phyloP scores from a whole-genome alignment of 805 yeast genomes.

The Kuraishia capsulata region DNA sequence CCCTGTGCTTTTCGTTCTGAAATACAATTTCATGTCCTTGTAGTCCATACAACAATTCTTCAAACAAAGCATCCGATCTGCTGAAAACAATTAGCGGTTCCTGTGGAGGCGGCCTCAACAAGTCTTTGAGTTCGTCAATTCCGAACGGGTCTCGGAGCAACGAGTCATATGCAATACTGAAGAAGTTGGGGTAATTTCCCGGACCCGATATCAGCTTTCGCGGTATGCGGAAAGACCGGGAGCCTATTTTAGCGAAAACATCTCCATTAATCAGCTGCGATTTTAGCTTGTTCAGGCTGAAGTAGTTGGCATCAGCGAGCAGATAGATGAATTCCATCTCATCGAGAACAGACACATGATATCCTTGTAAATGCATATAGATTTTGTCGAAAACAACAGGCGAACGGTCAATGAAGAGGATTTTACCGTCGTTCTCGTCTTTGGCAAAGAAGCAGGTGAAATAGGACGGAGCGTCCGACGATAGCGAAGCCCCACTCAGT shows the following conservation, averaged over 20 bases:
- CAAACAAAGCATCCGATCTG: constrained; percentile 46
- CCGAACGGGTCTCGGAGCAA: constrained; percentile 36
- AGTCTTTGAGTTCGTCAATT: constrained; percentile 27
- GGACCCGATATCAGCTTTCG: constrained; percentile 39
- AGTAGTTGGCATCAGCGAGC: constrained; percentile 66
- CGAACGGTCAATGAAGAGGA: constrained; percentile 64
- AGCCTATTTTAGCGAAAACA: constrained; percentile 50
- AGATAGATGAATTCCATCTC: constrained; percentile 56
- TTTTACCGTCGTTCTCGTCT: constrained; percentile 24
- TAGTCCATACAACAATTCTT: constrained; percentile 43
- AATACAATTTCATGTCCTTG: constrained; percentile 45
- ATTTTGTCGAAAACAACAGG: constrained; percentile 61
- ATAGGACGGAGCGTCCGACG: constrained; percentile 83
- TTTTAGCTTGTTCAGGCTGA: constrained; percentile 50
- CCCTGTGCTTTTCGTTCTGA: constrained; percentile 44
- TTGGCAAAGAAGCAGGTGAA: constrained; percentile 62
- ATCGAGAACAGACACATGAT: constrained; percentile 48
- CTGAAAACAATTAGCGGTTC: constrained; percentile 43
- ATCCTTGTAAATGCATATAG: constrained; percentile 73
- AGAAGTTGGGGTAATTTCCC: constrained; percentile 76
- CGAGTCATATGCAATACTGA: constrained; percentile 51
- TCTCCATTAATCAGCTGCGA: constrained; percentile 42
- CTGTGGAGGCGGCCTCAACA: constrained; percentile 74
- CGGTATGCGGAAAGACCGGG: constrained; percentile 49
- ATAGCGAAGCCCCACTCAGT: constrained; percentile 76